A percentile compares a stretch with the other conserved stretches of the same genome.
Conservation (phyloP, 2,329 filamentous ascomycete species). For the Fusarium fracticaudum region DNA sequence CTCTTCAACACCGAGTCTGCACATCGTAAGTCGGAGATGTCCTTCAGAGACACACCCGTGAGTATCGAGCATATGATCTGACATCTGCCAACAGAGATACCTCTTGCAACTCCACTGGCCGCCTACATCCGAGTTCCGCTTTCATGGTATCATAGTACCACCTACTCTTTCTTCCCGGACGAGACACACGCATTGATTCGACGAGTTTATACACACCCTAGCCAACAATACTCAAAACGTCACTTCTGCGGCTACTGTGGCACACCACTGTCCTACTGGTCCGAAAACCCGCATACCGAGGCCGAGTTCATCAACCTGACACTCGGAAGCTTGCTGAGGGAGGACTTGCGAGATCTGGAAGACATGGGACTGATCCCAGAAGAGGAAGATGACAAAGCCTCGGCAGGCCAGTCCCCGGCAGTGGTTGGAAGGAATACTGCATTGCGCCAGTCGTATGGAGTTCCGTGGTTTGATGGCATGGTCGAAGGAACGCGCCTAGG, state of each 20-base stretch:
- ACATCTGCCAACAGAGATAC: conserved; percentile 59
- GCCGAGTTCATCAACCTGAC: conserved; percentile 83
- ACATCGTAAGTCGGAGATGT: conserved; percentile 70
- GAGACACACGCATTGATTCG: conserved; percentile 76
- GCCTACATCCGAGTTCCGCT: conserved; percentile 87
- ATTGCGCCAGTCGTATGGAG: conserved; percentile 69
- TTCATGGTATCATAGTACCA: conserved; percentile 80
- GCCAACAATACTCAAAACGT: conserved; percentile 69
- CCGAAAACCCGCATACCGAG: conserved; percentile 74
- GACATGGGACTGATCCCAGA: conserved; percentile 77
- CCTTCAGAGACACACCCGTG: background rate
- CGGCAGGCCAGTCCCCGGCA: background rate
- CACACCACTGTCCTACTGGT: conserved; percentile 86
- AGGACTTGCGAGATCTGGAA: conserved; percentile 77
- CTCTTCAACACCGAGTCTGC: conserved; percentile 77
- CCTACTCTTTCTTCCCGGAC: conserved; percentile 79
- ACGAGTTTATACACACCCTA: conserved; percentile 70
- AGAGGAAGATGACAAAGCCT: conserved; percentile 43
- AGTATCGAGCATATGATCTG: conserved; percentile 7
- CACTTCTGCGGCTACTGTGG: conserved; percentile 95
- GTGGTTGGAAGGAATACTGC: conserved; percentile 45
- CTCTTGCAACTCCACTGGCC: conserved; percentile 76
- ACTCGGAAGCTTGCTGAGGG: conserved; percentile 77
- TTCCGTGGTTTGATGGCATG: conserved; percentile 88
- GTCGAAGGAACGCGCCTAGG: conserved; percentile 80